These are phyloP conservation scores for Ogataea ganodermae DNA, from an alignment of 805 yeast genomes.

Conservation along the genomic window DNA sequence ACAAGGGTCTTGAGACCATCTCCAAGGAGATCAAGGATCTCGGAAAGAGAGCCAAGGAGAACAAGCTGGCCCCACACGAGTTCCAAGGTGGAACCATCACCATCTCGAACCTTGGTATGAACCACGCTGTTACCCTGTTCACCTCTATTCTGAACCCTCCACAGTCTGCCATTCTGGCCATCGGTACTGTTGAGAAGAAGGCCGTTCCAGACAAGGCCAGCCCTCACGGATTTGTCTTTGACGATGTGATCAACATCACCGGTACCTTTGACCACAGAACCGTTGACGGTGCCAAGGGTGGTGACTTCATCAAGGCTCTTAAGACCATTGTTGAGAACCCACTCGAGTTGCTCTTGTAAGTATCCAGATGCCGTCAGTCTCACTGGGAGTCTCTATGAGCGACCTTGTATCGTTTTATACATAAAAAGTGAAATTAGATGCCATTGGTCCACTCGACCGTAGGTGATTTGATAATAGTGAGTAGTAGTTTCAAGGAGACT, in stretches of 20 bases:
- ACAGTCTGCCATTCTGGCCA: constrained; percentile 89
- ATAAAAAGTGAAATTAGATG: background rate
- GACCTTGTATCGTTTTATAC: too few relatives aligned
- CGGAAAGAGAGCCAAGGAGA: constrained; percentile 94
- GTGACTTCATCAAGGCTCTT: constrained; percentile 92
- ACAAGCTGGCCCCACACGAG: constrained; percentile 92
- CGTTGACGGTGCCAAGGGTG: constrained; percentile 97
- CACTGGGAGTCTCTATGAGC: too few relatives aligned
- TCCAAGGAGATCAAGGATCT: constrained; percentile 85
- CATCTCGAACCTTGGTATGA: constrained; percentile 98
- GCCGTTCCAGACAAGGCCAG: constrained; percentile 91
- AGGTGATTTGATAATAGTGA: too few relatives aligned
- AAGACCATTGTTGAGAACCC: constrained; percentile 95
- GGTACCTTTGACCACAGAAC: constrained; percentile 98
- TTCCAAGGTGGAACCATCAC: constrained; percentile 99
- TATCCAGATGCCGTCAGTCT: too few relatives aligned
- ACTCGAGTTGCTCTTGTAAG: constrained; percentile 80
- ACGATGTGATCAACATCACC: constrained; percentile 86
- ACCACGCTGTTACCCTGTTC: constrained; percentile 87
- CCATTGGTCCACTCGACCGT: too few relatives aligned
- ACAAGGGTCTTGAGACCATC: constrained; percentile 82
- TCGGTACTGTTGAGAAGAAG: constrained; percentile 88
- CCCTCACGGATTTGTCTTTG: constrained; percentile 90
- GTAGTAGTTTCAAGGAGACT: too few relatives aligned
- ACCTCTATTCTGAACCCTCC: constrained; percentile 99